These are phyloP conservation scores for Pseudonectria foliicola DNA, from an alignment of 2,329 filamentous ascomycete genomes.

Conservation along the genomic window DNA sequence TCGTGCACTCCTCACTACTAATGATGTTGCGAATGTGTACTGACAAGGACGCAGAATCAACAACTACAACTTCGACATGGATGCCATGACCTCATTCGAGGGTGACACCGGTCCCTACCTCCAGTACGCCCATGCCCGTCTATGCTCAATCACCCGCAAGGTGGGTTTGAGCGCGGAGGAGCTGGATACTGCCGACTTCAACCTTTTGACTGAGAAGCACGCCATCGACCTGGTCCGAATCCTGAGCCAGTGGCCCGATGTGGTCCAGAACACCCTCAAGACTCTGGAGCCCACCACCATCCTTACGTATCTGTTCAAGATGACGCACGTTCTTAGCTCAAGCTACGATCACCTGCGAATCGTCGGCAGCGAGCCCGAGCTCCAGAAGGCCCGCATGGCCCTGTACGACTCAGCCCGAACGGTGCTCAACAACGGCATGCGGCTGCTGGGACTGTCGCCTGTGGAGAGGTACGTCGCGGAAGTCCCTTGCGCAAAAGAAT, in stretches of 20 bases:
- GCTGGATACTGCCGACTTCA: constrained; percentile 56
- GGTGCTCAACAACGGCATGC: constrained; percentile 78
- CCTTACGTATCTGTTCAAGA: constrained; percentile 67
- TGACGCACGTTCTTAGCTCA: constrained; percentile 72
- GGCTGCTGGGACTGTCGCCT: constrained; percentile 67
- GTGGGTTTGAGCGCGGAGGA: constrained; percentile 48
- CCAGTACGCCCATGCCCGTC: constrained; percentile 73
- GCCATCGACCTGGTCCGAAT: constrained; percentile 67
- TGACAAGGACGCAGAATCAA: constrained; percentile 40
- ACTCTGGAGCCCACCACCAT: constrained; percentile 65
- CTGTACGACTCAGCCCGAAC: constrained; percentile 70
- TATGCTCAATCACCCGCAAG: constrained; percentile 56
- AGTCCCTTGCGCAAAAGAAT: neutral
- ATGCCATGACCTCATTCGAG: constrained; percentile 76
- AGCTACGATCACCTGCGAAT: constrained; percentile 79
- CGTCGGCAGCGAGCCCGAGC: constrained; percentile 67
- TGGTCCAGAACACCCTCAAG: constrained; percentile 75
- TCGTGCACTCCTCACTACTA: constrained; percentile 18
- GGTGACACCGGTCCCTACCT: constrained; percentile 81
- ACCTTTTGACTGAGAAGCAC: constrained; percentile 63
- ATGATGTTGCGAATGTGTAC: neutral
- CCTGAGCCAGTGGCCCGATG: constrained; percentile 79
- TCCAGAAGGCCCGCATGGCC: constrained; percentile 62
- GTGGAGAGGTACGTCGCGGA: constrained; percentile 46
- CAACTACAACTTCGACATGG: constrained; percentile 69